Conservation (phyloP, 1,139 yeast genomes). For the Sugiyamaella paludigena region DNA sequence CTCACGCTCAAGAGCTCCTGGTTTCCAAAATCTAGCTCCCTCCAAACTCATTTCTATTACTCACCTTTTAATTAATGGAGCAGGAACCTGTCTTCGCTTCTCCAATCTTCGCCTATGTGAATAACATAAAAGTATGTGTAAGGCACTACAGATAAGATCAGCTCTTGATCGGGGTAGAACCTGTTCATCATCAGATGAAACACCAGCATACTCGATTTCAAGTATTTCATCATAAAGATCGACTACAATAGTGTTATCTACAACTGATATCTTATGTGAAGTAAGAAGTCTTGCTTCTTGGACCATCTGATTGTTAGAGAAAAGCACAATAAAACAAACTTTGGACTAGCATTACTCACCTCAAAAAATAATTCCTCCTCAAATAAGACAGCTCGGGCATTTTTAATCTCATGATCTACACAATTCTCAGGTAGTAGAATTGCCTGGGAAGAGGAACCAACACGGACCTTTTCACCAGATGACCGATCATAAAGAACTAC, state of each 20-base stretch:
- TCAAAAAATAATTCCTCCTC: conserved; percentile 67
- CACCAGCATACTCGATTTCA: conserved; percentile 62
- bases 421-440: conserved; percentile 17
- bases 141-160: conserved; percentile 50
- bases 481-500: conserved; percentile 37
- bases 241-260: conserved; percentile 60
- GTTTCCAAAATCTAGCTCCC: too few relatives aligned
- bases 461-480: conserved; percentile 29
- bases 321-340: conserved; percentile 42
- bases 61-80: conserved; percentile 33
- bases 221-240: conserved; percentile 65
- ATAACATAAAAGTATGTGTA: conserved; percentile 61
- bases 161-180: conserved; percentile 40
- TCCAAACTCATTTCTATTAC: conserved; percentile 18
- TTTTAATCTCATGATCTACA: conserved; percentile 33
- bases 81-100: conserved; percentile 39
- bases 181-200: conserved; percentile 1
- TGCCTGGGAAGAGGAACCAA: conserved; percentile 23
- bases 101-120: conserved; percentile 54
- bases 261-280: conserved; percentile 69
- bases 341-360: too few relatives aligned
- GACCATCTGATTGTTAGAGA: conserved; percentile 39
- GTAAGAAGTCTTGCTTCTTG: conserved; percentile 72
- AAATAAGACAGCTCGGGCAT: conserved; percentile 66
- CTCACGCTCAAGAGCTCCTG: conserved; percentile 1